Conservation (phyloP, 371 early-diverging fungal genomes). For the Chytridium lagenaria region DNA sequence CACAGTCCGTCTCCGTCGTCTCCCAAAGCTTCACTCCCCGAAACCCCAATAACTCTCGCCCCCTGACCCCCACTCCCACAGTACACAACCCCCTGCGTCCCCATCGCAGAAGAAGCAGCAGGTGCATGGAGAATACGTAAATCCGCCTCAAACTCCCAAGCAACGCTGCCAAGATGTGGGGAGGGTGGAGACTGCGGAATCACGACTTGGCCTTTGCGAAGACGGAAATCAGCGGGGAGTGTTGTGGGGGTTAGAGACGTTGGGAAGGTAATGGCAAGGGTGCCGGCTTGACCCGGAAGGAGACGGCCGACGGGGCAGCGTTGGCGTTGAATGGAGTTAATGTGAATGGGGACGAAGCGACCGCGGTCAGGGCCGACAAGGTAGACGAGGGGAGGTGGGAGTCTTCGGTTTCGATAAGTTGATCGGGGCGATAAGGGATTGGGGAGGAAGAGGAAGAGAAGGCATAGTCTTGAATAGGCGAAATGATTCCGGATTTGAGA, state of each 20-base stretch:
- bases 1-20: too few relatives aligned
- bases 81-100: constrained; percentile 42
- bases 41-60: constrained; percentile 38
- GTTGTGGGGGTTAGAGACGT: constrained; percentile 1
- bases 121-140: constrained; percentile 35
- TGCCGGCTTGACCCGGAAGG: constrained; percentile 47
- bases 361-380: constrained; percentile 53
- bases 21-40: too few relatives aligned
- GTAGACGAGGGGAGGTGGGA: constrained; percentile 35
- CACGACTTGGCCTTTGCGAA: constrained; percentile 49
- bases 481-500: constrained; percentile 45
- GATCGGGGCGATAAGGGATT: background rate
- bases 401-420: too few relatives aligned
- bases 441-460: background rate
- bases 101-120: constrained; percentile 8
- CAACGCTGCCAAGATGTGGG: background rate
- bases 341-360: constrained; percentile 35
- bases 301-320: constrained; percentile 46
- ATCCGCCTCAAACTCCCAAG: constrained; percentile 49
- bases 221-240: constrained; percentile 33
- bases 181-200: background rate
- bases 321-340: constrained; percentile 51
- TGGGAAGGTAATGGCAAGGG: constrained; percentile 43
- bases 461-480: constrained; percentile 5
- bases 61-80: constrained; percentile 44